phyloP scores from a whole-genome alignment of 805 yeast genomes.

The Scheffersomyces lignosus region DNA sequence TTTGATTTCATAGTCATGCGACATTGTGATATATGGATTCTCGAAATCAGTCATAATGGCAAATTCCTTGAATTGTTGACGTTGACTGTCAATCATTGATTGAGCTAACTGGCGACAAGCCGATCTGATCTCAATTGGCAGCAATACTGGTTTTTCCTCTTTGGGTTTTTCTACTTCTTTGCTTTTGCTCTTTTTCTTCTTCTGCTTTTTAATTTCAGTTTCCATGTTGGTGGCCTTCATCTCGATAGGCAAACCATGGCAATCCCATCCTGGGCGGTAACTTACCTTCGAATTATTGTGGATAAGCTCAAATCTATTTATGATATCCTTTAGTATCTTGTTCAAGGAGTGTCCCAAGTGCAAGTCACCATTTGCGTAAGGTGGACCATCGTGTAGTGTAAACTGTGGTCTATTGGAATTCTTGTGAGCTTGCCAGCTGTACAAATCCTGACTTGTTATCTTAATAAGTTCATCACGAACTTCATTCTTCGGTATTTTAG shows the following conservation, averaged over 20 bases:
- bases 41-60: constrained; percentile 86
- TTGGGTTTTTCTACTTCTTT: not conserved
- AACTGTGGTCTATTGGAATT: constrained; percentile 38
- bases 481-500: constrained; percentile 52
- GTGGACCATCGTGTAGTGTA: constrained; percentile 94
- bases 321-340: constrained; percentile 84
- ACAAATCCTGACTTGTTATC: constrained; percentile 58
- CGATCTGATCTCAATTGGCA: constrained; percentile 58
- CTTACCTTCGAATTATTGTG: constrained; percentile 57
- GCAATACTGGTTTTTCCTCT: constrained; percentile 19
- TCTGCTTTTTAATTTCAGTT: constrained; percentile 19
- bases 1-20: constrained; percentile 65
- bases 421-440: constrained; percentile 52
- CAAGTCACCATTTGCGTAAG: constrained; percentile 93
- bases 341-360: constrained; percentile 93
- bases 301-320: constrained; percentile 67
- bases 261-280: constrained; percentile 97
- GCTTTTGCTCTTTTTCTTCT: constrained; percentile 27
- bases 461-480: constrained; percentile 42
- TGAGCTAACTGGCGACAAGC: constrained; percentile 69
- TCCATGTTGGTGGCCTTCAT: constrained; percentile 60
- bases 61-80: constrained; percentile 59
- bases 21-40: constrained; percentile 70
- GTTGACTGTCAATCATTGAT: constrained; percentile 64
- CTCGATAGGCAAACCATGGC: constrained; percentile 97